phyloP scores from a whole-genome alignment of 2,329 filamentous ascomycete species.

The Lasiodiplodia hormozganensis region DNA sequence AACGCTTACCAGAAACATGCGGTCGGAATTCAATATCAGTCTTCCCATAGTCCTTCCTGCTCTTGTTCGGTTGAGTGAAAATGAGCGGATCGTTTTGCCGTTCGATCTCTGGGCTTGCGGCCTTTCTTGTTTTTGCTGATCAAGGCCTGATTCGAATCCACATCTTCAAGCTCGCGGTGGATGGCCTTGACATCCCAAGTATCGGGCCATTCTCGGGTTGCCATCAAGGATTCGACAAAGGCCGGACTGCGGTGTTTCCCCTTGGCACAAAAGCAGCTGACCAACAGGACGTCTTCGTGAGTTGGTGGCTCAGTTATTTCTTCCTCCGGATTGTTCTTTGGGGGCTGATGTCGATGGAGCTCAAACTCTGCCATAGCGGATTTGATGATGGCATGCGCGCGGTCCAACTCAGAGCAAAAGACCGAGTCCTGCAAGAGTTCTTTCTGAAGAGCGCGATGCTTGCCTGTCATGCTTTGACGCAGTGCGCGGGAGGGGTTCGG shows the following conservation, averaged over 20 bases:
- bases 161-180: background rate
- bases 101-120: background rate
- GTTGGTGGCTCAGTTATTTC: background rate
- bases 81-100: background rate
- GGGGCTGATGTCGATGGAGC: too few species aligned
- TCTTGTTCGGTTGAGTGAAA: background rate
- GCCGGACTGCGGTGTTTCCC: constrained; percentile 6
- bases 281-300: background rate
- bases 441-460: background rate
- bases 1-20: background rate
- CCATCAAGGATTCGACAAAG: constrained; percentile 3
- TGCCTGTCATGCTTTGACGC: constrained; percentile 4
- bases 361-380: background rate
- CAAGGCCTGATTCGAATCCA: background rate
- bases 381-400: background rate
- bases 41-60: background rate
- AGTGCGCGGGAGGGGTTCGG: constrained; percentile 2
- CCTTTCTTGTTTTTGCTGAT: background rate
- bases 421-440: background rate
- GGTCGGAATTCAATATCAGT: background rate
- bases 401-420: background rate
- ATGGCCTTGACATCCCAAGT: background rate
- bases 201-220: background rate
- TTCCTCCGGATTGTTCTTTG: background rate
- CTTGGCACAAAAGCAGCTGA: constrained; percentile 1